A percentile compares a stretch with the other conserved stretches of the same genome.
These are phyloP conservation scores for Pestalotiopsis fici DNA, from an alignment of 2,329 filamentous ascomycete genomes.

Conservation along the genomic window DNA sequence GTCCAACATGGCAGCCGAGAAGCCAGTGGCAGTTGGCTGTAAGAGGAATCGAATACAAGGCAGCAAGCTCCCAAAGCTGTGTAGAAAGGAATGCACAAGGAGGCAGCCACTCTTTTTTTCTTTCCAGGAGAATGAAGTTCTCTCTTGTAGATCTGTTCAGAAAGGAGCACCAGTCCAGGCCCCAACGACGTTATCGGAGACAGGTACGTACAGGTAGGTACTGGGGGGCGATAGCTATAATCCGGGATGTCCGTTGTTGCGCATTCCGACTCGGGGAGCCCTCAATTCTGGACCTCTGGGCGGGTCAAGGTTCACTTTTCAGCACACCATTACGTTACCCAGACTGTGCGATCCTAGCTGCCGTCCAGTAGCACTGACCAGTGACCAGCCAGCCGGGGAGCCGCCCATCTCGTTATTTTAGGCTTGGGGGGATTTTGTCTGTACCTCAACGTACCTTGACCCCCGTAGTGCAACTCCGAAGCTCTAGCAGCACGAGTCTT, in stretches of 20 bases:
- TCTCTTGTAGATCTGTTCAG: not conserved
- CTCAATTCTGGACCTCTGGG: not conserved
- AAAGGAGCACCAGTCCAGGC: not conserved
- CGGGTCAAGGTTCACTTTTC: not conserved
- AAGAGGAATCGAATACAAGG: constrained; percentile 3
- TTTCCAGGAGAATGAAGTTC: not conserved
- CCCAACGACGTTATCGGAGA: constrained; percentile 7
- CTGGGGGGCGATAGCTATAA: not conserved
- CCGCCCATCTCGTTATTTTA: not conserved
- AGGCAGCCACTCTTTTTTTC: not conserved
- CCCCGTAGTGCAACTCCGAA: not conserved
- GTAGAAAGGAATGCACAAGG: not conserved
- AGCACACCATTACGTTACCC: not conserved
- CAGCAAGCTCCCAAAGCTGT: not conserved
- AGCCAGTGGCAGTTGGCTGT: not conserved
- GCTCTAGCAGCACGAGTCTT: not conserved
- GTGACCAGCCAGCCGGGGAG: not conserved
- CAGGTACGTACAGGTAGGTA: not conserved
- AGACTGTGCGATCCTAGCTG: not conserved
- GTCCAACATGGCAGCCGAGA: constrained; percentile 72
- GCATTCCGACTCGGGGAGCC: not conserved
- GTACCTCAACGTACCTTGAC: not conserved
- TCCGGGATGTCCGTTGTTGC: not conserved
- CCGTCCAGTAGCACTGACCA: not conserved
- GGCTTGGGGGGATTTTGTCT: not conserved